Evolutionary conservation across 805 yeast species (phyloP).

Genomic region (Torulaspora indica): DNA sequence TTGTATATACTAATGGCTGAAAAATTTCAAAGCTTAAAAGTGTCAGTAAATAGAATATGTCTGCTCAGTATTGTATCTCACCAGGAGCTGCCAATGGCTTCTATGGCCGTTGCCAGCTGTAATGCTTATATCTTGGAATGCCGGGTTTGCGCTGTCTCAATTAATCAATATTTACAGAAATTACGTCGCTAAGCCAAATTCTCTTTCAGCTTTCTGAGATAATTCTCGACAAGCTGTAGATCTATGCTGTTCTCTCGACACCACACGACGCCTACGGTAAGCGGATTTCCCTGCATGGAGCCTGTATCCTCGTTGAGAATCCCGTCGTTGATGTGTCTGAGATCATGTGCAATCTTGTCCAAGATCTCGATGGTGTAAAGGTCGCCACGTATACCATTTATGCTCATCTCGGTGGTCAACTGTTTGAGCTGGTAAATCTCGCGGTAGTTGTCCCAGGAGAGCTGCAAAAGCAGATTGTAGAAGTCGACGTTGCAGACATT

Average conservation of each 20-base stretch:
- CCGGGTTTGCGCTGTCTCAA: background rate
- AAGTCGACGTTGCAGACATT: constrained; percentile 32
- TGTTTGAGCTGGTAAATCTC: constrained; percentile 22
- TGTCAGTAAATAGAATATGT: background rate
- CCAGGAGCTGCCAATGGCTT: too few relatives aligned
- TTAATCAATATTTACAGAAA: constrained; percentile 1
- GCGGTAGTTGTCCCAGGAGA: constrained; percentile 31
- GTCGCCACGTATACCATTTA: constrained; percentile 34
- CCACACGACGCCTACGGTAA: constrained; percentile 24
- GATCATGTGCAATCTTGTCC: constrained; percentile 19
- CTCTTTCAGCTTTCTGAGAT: constrained; percentile 22
- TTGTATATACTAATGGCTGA: too few relatives aligned
- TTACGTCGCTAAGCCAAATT: constrained; percentile 12
- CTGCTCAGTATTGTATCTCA: too few relatives aligned
- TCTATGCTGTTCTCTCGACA: constrained; percentile 24
- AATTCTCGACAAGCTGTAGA: constrained; percentile 22
- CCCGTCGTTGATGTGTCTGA: constrained; percentile 26
- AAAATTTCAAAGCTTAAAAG: too few relatives aligned
- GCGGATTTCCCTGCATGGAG: constrained; percentile 1
- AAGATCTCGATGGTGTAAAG: constrained; percentile 28
- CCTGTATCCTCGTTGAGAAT: constrained; percentile 18
- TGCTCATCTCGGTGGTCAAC: constrained; percentile 30
- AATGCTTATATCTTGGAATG: too few relatives aligned
- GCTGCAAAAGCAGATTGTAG: constrained; percentile 29
- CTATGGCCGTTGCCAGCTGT: too few relatives aligned